Base-by-base conservation (phyloP, 441 rosid genomes). In the Mallotus japonicus region DNA sequence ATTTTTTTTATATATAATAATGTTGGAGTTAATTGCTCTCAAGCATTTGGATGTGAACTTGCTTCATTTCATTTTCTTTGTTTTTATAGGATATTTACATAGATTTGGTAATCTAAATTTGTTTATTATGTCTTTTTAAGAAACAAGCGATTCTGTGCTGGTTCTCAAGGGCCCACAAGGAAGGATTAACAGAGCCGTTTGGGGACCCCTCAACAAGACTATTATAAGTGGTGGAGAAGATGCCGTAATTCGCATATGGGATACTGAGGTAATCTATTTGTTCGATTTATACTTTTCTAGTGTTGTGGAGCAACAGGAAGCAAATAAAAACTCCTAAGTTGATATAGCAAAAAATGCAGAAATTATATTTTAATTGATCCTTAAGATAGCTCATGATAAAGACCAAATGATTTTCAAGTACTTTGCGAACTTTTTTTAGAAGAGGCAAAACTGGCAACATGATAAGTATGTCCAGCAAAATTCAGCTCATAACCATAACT, bases 151-250 rank as follows among this genome's bases (percentile, higher is more conserved):
- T 11, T 91, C 97, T 47, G 82, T 81, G 59, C 89, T 88, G 17
- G 67, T 87, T 55, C 72, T 95, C 72, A 79, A 81, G 77, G 95
- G 88, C 17, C 91, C 89, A n/a, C 90, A 89, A 51, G 95, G 96
- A 79, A 88, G 97, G 85, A 91, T 92, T 17, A 91, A 88, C 56
- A 84, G 97, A 80, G 97, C 97, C 65, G 89, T 92, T 67, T 95
- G 99, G 99, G 99, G 99, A 32, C 96, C 97, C 0, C 75, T 95
- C 57, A 90, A 95, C 83, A 78, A 65, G 74, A 92, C 97, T 68
- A 88, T 92, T 58, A 89, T 95, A 34, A 95, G 97, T 77, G 87
- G 78, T 53, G 99, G 99, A 73, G 99, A 95, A 85, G 99, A 95
- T 79, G 71, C 93, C 34, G 62, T 87, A 4, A 37, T 92, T 78